These are phyloP conservation scores for Emericellopsis atlantica DNA, from an alignment of 2,329 filamentous ascomycete genomes.

Conservation along the genomic window DNA sequence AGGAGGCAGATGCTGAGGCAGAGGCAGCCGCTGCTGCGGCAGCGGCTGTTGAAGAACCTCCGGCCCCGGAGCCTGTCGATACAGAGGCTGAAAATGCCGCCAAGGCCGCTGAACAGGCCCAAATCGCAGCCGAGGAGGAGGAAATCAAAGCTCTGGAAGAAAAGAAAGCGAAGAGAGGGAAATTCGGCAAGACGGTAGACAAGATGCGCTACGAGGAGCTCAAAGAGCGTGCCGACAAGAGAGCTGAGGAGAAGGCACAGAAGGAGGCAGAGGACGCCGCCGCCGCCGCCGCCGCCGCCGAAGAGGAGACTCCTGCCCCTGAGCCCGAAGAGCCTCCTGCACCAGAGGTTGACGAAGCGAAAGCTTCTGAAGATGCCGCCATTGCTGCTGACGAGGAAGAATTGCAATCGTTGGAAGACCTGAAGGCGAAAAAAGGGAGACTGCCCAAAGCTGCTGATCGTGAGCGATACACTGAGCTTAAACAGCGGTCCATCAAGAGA, in stretches of 20 bases:
- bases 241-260: constrained; percentile 8
- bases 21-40: constrained; percentile 3
- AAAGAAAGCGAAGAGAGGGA: constrained; percentile 15
- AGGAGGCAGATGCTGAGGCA: constrained; percentile 6
- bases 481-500: background rate
- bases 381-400: constrained; percentile 2
- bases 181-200: constrained; percentile 10
- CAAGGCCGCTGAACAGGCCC: constrained; percentile 13
- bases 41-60: background rate
- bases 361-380: background rate
- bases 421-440: constrained; percentile 1
- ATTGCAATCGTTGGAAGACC: background rate
- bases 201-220: constrained; percentile 13
- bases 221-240: constrained; percentile 7
- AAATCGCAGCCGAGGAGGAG: constrained; percentile 8
- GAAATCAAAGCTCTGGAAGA: constrained; percentile 13
- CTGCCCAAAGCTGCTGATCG: background rate
- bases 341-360: constrained; percentile 1
- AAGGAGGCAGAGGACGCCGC: constrained; percentile 7
- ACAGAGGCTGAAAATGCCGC: constrained; percentile 5
- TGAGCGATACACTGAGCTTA: constrained; percentile 1
- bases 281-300: background rate
- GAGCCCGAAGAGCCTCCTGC: constrained; percentile 2
- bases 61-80: constrained; percentile 16
- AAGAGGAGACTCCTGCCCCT: constrained; percentile 13